Percentiles rank a stretch among this genome's conserved stretches.
Conservation (phyloP, 1,284 basidiomycete genomes). For the Ceratobasidium sp. region DNA sequence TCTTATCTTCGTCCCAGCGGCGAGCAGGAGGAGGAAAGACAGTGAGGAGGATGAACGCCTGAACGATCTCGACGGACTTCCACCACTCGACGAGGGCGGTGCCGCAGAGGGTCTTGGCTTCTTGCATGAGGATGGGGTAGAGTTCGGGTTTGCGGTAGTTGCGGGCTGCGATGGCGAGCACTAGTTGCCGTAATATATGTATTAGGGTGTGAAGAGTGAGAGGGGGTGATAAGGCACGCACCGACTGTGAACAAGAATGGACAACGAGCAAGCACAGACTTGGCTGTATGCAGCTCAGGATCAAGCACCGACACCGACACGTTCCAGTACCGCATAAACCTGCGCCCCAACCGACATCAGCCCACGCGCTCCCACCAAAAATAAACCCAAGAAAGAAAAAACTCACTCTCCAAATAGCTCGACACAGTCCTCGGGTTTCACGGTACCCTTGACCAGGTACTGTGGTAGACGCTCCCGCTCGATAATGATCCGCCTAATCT, state of each 20-base stretch:
- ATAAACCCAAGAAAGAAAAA: not conserved
- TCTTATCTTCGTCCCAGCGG: slow-evolving; percentile 25
- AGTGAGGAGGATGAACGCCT: slow-evolving; percentile 38
- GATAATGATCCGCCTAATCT: slow-evolving; percentile 32
- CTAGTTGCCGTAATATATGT: not conserved
- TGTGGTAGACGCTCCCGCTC: slow-evolving; percentile 27
- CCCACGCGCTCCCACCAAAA: not conserved
- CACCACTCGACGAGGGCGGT: slow-evolving; percentile 24
- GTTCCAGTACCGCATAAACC: slow-evolving; percentile 40
- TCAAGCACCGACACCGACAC: slow-evolving; percentile 38
- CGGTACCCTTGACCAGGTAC: slow-evolving; percentile 24
- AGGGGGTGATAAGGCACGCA: not conserved
- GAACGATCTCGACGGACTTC: slow-evolving; percentile 38
- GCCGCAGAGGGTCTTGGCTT: slow-evolving; percentile 16
- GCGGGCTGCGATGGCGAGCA: slow-evolving; percentile 37
- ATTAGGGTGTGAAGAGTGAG: not conserved
- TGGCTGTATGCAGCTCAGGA: slow-evolving; percentile 27
- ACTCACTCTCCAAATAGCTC: slow-evolving; percentile 31
- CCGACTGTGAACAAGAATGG: slow-evolving; percentile 39
- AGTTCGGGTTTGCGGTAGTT: slow-evolving; percentile 13
- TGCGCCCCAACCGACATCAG: slow-evolving; percentile 6
- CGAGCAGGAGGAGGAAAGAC: slow-evolving; percentile 28
- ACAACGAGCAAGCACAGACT: slow-evolving; percentile 24
- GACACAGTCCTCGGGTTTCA: slow-evolving; percentile 26
- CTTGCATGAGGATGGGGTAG: slow-evolving; percentile 32